Evolutionary conservation across 129 eudicot species (phyloP), one percentile per base, ranked within the genome.

Genomic region (Flaveria linearis): DNA sequence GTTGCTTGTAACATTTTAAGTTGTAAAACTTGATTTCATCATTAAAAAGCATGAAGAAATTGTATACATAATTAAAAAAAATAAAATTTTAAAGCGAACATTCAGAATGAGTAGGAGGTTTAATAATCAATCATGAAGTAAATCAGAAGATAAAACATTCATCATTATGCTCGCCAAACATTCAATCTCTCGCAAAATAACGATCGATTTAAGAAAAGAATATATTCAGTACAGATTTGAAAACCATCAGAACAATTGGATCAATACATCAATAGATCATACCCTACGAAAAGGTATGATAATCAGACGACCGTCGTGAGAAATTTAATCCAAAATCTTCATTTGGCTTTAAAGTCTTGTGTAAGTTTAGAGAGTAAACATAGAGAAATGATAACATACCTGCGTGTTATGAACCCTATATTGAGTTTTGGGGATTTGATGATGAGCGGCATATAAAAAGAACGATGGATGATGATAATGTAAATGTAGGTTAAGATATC

Each of bases 251-350:
- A 84, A 55, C 5, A 71, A 75, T 9, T 51, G 88, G 91, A 87
- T 78, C 18, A 13, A 56, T 66, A 13, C 90, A 85, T 88, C 93
- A 88, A 61, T 69, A 1, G 36, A 45, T 28, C 76, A 83, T 71
- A 80, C 88, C 73, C 53, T 15, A 69, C 69, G 76, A 46, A 86
- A 71, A 52, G 79, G 75, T 52, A 36, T 26, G 68, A 63, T 73
- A 23, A 64, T 88, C 93, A 88, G 93, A 88, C 86, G 93, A 88
- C 93, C 90, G 86, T 88, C 93, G 90, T 83, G 90, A 88, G 93
- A 45, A 12, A 28, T 51, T 33, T 7, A 47, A 70, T 67, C 82
- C 86, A 52, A 47, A 72, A 25, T 88, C 93, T 18, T 88, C 93
- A 85, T 72, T n/a, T 76, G 91, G 85, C 0, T 68, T 63, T 23